Conservation (phyloP, 371 early-diverging fungal species). For the Gilbertella persicaria region DNA sequence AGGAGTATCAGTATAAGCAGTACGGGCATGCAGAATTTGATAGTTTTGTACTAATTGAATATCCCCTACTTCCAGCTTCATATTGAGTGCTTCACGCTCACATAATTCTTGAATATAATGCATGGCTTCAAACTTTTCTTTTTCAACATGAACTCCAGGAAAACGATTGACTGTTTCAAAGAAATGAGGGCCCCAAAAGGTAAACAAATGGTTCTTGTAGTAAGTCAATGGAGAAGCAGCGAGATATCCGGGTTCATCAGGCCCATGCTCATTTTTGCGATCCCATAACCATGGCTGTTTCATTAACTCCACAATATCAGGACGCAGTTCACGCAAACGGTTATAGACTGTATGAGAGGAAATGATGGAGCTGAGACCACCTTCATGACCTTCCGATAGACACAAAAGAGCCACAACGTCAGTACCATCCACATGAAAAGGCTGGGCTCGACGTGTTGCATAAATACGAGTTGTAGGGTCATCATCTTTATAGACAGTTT, state of each 20-base stretch:
- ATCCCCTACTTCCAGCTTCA: constrained; percentile 44
- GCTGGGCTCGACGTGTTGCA: constrained; percentile 49
- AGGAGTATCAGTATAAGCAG: constrained; percentile 35
- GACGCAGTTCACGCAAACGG: constrained; percentile 34
- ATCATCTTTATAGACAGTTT: constrained; percentile 35
- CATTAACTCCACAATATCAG: constrained; percentile 45
- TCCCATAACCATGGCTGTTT: constrained; percentile 53
- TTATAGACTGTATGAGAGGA: constrained; percentile 51
- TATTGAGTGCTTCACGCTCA: constrained; percentile 43
- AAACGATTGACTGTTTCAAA: constrained; percentile 46
- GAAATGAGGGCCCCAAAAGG: constrained; percentile 51
- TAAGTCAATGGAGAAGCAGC: constrained; percentile 35
- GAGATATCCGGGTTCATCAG: constrained; percentile 33
- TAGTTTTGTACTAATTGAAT: constrained; percentile 49
- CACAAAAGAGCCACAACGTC: constrained; percentile 44
- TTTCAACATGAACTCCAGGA: constrained; percentile 28
- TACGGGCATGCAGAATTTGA: constrained; percentile 48
- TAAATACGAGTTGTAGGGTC: constrained; percentile 51
- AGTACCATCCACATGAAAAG: constrained; percentile 51
- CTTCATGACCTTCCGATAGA: constrained; percentile 34
- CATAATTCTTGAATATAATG: constrained; percentile 40
- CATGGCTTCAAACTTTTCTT: constrained; percentile 42
- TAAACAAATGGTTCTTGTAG: constrained; percentile 35
- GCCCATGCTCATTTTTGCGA: constrained; percentile 38
- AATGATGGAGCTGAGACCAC: constrained; percentile 41